Base-by-base conservation (phyloP, 208 protist species). In the Leptomonas seymouri region DNA sequence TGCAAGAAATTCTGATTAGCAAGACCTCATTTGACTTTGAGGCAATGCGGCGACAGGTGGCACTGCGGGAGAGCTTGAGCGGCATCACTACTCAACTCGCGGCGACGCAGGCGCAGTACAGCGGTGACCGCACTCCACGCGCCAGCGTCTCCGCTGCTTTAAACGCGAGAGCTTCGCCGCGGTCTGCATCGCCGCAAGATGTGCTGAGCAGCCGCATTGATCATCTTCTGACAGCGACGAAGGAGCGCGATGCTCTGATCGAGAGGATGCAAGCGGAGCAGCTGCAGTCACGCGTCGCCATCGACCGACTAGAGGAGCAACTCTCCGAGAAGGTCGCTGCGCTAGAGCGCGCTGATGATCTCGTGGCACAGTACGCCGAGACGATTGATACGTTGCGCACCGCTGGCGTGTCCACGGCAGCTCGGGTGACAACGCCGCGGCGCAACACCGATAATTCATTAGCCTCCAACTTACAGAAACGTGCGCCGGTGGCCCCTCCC, bases 51-150 rank as follows among this genome's bases (percentile, higher is more conserved):
- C 82, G 75, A 30, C 67, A 84, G 44, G 74, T 84, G 58, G 75
- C 75, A 12, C 67, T 91, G 14, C 34, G 60, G 6, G 57, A 84
- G 23, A 81, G 69, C 36, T 71, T 87, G 46, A 82, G 64, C 62
- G 64, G 71, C 28, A 61, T 91, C 58, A 75, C 65, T 27, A 76
- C 57, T 34, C 76, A 85, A 46, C 73, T 85, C 69, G 54, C 59
- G n/a, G 68, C 56, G 20, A 65, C 67, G 0, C 62, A 81, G 42
- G 67, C 55, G 15, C 76, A 81, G 57, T 68, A 67, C 44, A 50
- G 66, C 23, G 44, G 44, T 11, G 25, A 31, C 34, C 34, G 28
- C 44, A 12, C 62, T 21, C 57, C n/a, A 18, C 12, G 45, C 48
- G 69, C 39, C 30, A 48, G 60, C 46, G 41, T 53, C 45, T 48